Evolutionary conservation across 495 filamentous ascomycete species (phyloP).

Genomic region (Halenospora varia): DNA sequence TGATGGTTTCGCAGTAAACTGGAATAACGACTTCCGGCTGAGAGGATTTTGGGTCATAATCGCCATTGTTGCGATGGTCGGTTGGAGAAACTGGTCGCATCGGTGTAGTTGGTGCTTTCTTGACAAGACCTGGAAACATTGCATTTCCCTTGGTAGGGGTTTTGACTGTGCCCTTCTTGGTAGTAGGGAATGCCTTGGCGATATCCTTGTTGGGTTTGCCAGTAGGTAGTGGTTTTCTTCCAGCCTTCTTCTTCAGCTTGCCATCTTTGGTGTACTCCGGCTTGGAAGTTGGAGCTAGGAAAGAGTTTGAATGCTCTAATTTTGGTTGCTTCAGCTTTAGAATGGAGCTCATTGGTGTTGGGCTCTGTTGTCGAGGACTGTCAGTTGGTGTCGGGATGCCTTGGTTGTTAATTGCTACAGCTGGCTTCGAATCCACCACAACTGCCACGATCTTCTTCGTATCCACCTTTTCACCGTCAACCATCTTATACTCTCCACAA

Average conservation of each 20-base stretch:
- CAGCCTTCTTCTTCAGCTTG: conserved; percentile 19
- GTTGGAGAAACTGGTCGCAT: too few species aligned
- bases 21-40: too few species aligned
- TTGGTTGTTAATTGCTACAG: conserved; percentile 18
- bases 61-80: too few species aligned
- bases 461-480: conserved; percentile 25
- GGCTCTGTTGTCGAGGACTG: conserved; percentile 48
- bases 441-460: conserved; percentile 25
- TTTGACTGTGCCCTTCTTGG: too few species aligned
- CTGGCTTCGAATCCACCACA: conserved; percentile 21
- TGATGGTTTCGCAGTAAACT: too few species aligned
- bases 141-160: too few species aligned
- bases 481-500: conserved; percentile 40
- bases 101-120: too few species aligned
- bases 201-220: too few species aligned
- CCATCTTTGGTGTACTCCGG: conserved; percentile 11
- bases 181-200: too few species aligned
- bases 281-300: too few species aligned
- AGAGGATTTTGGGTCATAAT: too few species aligned
- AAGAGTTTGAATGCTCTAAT: conserved; percentile 25
- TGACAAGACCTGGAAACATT: too few species aligned
- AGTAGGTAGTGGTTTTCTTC: conserved; percentile 18
- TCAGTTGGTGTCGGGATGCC: conserved; percentile 64
- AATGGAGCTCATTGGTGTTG: conserved; percentile 31
- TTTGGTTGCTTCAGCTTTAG: conserved; percentile 23